A percentile compares a stretch with the other conserved stretches of the same genome.
Conservation (phyloP, 257 asterid genomes). For the Thymus mandschuricus region DNA sequence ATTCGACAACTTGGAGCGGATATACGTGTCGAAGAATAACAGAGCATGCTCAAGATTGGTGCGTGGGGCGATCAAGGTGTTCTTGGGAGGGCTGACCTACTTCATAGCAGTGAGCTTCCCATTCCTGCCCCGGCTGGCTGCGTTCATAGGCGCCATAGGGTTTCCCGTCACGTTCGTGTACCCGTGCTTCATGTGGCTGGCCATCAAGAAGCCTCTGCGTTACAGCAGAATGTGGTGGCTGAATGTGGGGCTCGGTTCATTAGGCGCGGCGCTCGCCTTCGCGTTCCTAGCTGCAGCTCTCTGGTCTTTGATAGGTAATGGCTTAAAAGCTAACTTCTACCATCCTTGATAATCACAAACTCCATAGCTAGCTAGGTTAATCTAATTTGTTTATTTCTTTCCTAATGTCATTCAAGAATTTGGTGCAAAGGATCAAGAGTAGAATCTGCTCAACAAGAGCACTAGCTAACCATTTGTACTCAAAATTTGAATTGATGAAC, state of each 20-base stretch:
- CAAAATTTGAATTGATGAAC: background rate
- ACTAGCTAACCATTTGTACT: background rate
- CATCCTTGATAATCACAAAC: slow-evolving; percentile 34
- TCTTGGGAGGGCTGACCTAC: slow-evolving; percentile 61
- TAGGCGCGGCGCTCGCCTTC: slow-evolving; percentile 42
- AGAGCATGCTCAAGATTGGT: slow-evolving; percentile 63
- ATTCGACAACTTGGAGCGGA: slow-evolving; percentile 64
- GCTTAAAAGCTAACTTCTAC: slow-evolving; percentile 75
- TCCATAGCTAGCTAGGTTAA: too few species aligned
- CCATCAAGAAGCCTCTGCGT: slow-evolving; percentile 50
- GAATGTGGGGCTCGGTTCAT: slow-evolving; percentile 52
- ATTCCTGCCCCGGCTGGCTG: slow-evolving; percentile 56
- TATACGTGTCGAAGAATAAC: slow-evolving; percentile 48
- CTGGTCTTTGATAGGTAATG: slow-evolving; percentile 57
- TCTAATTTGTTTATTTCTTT: too few species aligned
- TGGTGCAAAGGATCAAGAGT: too few species aligned
- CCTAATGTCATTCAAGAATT: too few species aligned
- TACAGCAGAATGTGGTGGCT: slow-evolving; percentile 49
- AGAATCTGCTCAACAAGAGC: too few species aligned
- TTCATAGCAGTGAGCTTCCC: slow-evolving; percentile 64
- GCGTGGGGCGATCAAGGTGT: slow-evolving; percentile 43
- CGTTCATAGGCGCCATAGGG: slow-evolving; percentile 53
- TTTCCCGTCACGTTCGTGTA: slow-evolving; percentile 60
- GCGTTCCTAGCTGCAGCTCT: slow-evolving; percentile 41
- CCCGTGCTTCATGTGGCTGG: slow-evolving; percentile 82